Percentiles rank a stretch among this genome's conserved stretches.
Conservation (phyloP, 495 filamentous ascomycete genomes). For the Tuber brumale region DNA sequence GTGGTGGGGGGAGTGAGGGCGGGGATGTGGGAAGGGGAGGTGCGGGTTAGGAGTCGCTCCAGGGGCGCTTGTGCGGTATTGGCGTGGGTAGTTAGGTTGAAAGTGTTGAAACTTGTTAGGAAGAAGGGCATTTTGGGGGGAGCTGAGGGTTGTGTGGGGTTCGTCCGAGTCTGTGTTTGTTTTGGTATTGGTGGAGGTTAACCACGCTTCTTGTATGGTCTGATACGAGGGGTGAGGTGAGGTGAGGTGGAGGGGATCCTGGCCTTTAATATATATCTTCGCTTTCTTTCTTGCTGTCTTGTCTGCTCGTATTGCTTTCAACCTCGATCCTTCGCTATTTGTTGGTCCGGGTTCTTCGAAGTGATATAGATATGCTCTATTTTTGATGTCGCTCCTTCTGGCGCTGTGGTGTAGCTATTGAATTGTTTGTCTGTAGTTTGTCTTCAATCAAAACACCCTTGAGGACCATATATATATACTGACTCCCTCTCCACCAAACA, state of each 20-base stretch:
- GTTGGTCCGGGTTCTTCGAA: neutral
- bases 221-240: no score
- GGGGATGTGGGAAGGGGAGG: neutral
- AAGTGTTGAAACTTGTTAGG: neutral
- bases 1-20: conserved; percentile 45
- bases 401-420: neutral
- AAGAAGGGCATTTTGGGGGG: neutral
- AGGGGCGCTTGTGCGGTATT: neutral
- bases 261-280: neutral
- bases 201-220: no score
- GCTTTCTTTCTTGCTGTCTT: neutral
- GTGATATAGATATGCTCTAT: neutral
- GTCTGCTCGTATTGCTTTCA: neutral
- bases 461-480: neutral
- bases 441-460: neutral
- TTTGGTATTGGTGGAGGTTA: no score
- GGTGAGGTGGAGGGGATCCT: neutral
- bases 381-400: neutral
- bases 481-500: neutral
- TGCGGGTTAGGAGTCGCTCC: neutral
- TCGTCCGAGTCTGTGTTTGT: neutral
- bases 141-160: neutral
- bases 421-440: neutral
- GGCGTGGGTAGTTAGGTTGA: neutral
- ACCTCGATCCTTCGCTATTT: neutral